These are phyloP conservation scores for Lentinula boryana DNA, from an alignment of 768 basidiomycete species.

Conservation along the genomic window DNA sequence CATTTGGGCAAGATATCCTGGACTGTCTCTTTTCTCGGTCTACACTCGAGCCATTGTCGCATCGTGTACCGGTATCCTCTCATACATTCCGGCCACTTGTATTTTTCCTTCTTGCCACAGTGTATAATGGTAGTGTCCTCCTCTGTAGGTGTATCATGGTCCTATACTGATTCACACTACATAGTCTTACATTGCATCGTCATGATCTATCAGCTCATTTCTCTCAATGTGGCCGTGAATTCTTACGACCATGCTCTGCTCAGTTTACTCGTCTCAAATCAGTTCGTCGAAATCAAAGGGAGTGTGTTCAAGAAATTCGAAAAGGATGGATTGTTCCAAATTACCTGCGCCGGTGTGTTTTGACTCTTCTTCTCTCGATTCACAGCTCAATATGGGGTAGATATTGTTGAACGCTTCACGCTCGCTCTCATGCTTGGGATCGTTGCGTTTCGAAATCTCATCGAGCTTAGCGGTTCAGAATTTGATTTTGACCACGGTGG, in stretches of 20 bases:
- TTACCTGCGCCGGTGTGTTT: slow-evolving; percentile 85
- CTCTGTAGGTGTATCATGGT: not conserved
- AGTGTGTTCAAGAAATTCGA: slow-evolving; percentile 99
- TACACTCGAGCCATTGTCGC: slow-evolving; percentile 71
- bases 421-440: slow-evolving; percentile 85
- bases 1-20: slow-evolving; percentile 95
- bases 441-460: slow-evolving; percentile 90
- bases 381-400: slow-evolving; percentile 30
- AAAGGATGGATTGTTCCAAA: slow-evolving; percentile 97
- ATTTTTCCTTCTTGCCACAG: slow-evolving; percentile 75
- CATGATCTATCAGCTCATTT: slow-evolving; percentile 92
- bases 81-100: slow-evolving; percentile 74
- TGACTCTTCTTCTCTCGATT: not conserved
- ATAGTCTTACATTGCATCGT: slow-evolving; percentile 87
- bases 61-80: slow-evolving; percentile 50
- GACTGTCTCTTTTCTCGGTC: slow-evolving; percentile 95
- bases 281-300: slow-evolving; percentile 99
- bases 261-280: slow-evolving; percentile 92
- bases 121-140: slow-evolving; percentile 68
- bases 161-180: not conserved
- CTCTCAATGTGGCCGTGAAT: slow-evolving; percentile 96
- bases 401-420: slow-evolving; percentile 97
- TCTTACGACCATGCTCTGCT: slow-evolving; percentile 95
- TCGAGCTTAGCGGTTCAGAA: slow-evolving; percentile 89
- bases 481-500: slow-evolving; percentile 68